Percentiles rank a stretch among this genome's conserved stretches.
Evolutionary conservation across 169 alveolate species (phyloP).

Genomic region (Plasmodium knowlesi): DNA sequence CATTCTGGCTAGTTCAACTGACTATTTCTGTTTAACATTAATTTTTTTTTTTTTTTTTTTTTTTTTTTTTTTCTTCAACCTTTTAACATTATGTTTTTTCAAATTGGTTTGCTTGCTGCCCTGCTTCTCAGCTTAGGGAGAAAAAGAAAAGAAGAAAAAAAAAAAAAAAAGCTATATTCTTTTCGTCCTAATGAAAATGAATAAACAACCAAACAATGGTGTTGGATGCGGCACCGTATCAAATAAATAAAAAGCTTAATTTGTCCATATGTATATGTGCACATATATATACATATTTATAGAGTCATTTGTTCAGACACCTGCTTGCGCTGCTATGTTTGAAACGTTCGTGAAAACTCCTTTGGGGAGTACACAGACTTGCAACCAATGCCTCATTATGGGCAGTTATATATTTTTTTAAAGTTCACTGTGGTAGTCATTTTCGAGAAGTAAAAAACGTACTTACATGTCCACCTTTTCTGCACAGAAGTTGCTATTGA

Average conservation of each 20-base stretch:
- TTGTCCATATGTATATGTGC: neutral
- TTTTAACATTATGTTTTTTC: neutral
- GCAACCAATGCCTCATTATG: neutral
- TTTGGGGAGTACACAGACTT: neutral
- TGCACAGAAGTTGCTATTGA: neutral
- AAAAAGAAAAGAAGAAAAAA: neutral
- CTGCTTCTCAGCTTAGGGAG: neutral
- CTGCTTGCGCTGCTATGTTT: neutral
- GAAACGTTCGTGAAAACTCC: neutral
- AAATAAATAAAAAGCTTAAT: conserved; percentile 2
- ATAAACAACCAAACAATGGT: neutral
- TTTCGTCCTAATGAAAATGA: neutral
- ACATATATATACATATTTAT: neutral
- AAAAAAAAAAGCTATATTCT: conserved; percentile 7
- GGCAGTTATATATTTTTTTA: neutral
- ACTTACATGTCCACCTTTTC: neutral
- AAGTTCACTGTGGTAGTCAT: neutral
- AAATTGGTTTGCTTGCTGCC: neutral
- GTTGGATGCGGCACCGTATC: neutral
- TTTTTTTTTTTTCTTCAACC: conserved; percentile 43
- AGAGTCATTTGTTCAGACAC: neutral
- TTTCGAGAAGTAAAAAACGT: neutral
- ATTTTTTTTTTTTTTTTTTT: conserved; percentile 35
- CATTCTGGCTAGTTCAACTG: conserved; percentile 29
- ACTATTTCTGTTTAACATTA: neutral